Percentiles rank a stretch among this genome's conserved stretches.
These are phyloP conservation scores for Aspergillus kassunensis DNA, from an alignment of 495 filamentous ascomycete species.

Conservation along the genomic window DNA sequence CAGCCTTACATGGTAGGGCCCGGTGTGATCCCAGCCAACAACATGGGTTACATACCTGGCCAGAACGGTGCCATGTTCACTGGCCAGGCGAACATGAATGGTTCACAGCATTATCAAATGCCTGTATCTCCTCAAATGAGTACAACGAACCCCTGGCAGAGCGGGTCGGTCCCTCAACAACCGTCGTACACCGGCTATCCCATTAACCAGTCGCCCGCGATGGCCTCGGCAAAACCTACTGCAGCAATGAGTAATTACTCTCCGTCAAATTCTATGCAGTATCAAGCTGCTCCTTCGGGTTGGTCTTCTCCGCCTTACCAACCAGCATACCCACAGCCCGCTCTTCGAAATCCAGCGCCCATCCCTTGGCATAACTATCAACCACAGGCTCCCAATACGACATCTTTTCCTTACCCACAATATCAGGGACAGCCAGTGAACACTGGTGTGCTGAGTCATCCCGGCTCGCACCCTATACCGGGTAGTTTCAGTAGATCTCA, in stretches of 20 bases:
- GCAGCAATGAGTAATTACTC: slow-evolving; percentile 42
- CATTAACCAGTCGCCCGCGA: slow-evolving; percentile 38
- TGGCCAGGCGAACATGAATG: slow-evolving; percentile 31
- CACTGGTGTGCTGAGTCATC: slow-evolving; percentile 52
- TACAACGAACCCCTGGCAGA: slow-evolving; percentile 38
- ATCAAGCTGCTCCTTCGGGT: slow-evolving; percentile 24
- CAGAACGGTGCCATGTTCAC: slow-evolving; percentile 31
- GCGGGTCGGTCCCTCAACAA: slow-evolving; percentile 33
- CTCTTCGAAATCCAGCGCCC: slow-evolving; percentile 33
- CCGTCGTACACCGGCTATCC: slow-evolving; percentile 38
- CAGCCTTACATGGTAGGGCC: slow-evolving; percentile 44
- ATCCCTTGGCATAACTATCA: slow-evolving; percentile 39
- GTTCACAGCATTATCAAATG: slow-evolving; percentile 34
- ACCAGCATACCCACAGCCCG: slow-evolving; percentile 39
- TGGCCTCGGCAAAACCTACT: slow-evolving; percentile 40
- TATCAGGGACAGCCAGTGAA: slow-evolving; percentile 67
- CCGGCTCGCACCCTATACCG: slow-evolving; percentile 67
- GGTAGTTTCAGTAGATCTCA: slow-evolving; percentile 77
- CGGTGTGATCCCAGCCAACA: slow-evolving; percentile 31
- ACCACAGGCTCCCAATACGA: slow-evolving; percentile 37
- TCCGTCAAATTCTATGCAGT: slow-evolving; percentile 29
- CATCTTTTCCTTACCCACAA: slow-evolving; percentile 72
- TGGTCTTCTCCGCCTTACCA: slow-evolving; percentile 38
- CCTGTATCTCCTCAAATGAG: slow-evolving; percentile 38
- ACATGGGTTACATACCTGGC: slow-evolving; percentile 29